phyloP scores from a whole-genome alignment of 441 rosid genomes.

The Populus hybrid region DNA sequence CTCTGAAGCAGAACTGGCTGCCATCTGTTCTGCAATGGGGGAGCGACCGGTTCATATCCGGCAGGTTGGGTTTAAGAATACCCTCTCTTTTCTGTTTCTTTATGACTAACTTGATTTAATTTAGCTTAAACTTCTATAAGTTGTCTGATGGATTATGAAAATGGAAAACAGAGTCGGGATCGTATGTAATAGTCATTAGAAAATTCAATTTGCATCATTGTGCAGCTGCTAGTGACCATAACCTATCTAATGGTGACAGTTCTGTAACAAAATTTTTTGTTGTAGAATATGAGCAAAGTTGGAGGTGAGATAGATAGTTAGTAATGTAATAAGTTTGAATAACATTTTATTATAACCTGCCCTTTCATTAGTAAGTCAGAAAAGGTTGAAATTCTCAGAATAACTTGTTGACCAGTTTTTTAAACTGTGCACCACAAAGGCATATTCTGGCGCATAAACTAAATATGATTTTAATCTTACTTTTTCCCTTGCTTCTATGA shows the following conservation, averaged over 20 bases:
- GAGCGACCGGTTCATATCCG: constrained; percentile 84
- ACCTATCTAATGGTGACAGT: constrained; percentile 1
- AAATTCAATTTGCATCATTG: not conserved
- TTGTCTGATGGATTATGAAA: not conserved
- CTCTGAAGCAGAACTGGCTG: constrained; percentile 84
- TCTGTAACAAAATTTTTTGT: not conserved
- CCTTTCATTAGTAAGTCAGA: not conserved
- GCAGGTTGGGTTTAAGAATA: constrained; percentile 48
- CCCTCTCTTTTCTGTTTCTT: not conserved
- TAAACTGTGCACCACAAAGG: not conserved
- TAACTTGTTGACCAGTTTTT: not conserved
- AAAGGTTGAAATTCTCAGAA: not conserved
- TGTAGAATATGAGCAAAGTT: not conserved
- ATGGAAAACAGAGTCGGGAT: not conserved
- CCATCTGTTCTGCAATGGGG: constrained; percentile 81
- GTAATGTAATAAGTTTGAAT: not conserved
- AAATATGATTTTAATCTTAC: not conserved
- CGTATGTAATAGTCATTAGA: not conserved
- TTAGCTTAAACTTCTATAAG: not conserved
- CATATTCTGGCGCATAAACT: not conserved
- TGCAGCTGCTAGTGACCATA: not conserved
- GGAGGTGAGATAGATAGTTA: not conserved
- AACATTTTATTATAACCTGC: not conserved
- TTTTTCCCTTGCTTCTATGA: not conserved
- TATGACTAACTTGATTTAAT: not conserved